Conservation (phyloP, 2,329 filamentous ascomycete species). For the Ophiosphaerella herpotricha region DNA sequence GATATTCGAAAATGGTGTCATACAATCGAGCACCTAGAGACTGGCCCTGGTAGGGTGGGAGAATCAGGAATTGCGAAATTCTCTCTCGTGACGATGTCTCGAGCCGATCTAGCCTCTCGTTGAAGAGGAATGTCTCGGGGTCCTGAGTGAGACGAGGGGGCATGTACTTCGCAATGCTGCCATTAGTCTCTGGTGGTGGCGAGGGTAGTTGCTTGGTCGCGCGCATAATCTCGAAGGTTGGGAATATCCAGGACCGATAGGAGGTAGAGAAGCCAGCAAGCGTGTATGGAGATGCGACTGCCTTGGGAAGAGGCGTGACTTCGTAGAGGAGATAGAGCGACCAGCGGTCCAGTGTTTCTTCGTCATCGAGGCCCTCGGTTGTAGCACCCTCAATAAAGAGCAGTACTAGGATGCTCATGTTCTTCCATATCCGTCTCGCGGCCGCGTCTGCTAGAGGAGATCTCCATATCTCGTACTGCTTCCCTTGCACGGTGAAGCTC, state of each 20-base stretch:
- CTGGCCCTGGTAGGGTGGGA: slow-evolving; percentile 82
- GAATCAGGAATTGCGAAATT: slow-evolving; percentile 90
- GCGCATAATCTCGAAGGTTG: slow-evolving; percentile 50
- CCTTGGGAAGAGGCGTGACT: slow-evolving; percentile 37
- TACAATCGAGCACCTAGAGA: slow-evolving; percentile 84
- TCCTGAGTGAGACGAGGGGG: slow-evolving; percentile 33
- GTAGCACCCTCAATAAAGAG: slow-evolving; percentile 95
- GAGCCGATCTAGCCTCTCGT: slow-evolving; percentile 51
- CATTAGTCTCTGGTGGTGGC: slow-evolving; percentile 33
- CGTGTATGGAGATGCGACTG: slow-evolving; percentile 59
- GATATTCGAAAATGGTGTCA: slow-evolving; percentile 73
- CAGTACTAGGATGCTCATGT: slow-evolving; percentile 81
- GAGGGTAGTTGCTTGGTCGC: slow-evolving; percentile 42
- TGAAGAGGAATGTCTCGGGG: slow-evolving; percentile 36
- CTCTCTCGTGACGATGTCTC: slow-evolving; percentile 76
- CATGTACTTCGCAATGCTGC: slow-evolving; percentile 48
- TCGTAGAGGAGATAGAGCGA: slow-evolving; percentile 78
- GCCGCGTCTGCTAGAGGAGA: slow-evolving; percentile 72
- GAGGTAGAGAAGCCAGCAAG: slow-evolving; percentile 90
- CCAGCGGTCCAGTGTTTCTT: slow-evolving; percentile 80
- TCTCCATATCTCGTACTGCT: slow-evolving; percentile 82
- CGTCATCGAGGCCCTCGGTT: slow-evolving; percentile 69
- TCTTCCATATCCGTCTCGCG: slow-evolving; percentile 73
- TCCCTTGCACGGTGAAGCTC: slow-evolving; percentile 64
- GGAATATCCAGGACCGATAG: slow-evolving; percentile 78